These are phyloP conservation scores for Diaporthe caulivora DNA, from an alignment of 2,329 filamentous ascomycete species.

Conservation along the genomic window DNA sequence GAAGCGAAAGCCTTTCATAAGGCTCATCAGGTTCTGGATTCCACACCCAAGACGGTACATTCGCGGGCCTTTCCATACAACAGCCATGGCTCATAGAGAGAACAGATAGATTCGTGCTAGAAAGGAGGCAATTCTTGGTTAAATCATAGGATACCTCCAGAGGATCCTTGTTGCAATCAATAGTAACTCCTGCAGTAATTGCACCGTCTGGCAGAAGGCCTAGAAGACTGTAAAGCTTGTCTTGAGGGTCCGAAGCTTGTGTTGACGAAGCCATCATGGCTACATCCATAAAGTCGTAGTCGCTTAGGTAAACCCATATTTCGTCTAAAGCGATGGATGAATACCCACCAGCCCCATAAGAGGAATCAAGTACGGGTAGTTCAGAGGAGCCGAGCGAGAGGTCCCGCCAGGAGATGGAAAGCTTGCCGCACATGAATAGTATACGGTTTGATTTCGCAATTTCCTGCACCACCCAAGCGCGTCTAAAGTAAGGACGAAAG, in stretches of 20 bases:
- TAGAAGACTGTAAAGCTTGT: not conserved
- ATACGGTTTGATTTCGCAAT: not conserved
- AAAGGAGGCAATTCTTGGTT: not conserved
- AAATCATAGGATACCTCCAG: not conserved
- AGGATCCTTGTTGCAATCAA: not conserved
- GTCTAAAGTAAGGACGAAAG: not conserved
- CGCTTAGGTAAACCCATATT: not conserved
- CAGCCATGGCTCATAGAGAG: not conserved
- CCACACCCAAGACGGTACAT: not conserved
- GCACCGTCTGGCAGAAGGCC: not conserved
- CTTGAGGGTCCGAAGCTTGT: not conserved
- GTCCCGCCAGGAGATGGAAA: not conserved
- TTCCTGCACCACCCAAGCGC: not conserved
- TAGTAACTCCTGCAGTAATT: not conserved
- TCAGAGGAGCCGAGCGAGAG: not conserved
- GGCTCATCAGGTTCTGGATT: not conserved
- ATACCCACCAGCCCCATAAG: too few species aligned
- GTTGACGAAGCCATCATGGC: not conserved
- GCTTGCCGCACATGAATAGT: not conserved
- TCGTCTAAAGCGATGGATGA: not conserved
- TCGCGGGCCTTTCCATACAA: not conserved
- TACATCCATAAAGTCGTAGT: not conserved
- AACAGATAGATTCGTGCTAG: not conserved
- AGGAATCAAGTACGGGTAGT: too few species aligned
- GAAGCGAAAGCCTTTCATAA: not conserved